Evolutionary conservation across 2,329 filamentous ascomycete species (phyloP).

Genomic region (Magnaporthiopsis incrustans): DNA sequence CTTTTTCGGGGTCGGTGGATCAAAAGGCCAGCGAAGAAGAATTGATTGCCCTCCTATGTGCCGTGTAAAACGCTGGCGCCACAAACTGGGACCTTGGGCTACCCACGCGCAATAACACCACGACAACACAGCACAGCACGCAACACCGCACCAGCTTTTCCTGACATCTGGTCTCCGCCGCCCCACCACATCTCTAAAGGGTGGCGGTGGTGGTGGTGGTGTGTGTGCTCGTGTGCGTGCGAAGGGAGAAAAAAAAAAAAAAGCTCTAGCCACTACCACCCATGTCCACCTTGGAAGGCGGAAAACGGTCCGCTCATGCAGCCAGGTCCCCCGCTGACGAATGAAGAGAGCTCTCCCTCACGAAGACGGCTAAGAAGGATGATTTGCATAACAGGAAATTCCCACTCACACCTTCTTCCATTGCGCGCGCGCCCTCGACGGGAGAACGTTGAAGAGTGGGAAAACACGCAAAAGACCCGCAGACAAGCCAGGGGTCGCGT

Average conservation of each 20-base stretch:
- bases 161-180: background rate
- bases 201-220: too few species aligned
- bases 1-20: background rate
- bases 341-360: slow-evolving; percentile 1
- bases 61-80: background rate
- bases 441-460: background rate
- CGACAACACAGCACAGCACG: background rate
- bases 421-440: background rate
- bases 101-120: background rate
- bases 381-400: slow-evolving; percentile 8
- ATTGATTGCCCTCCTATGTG: too few species aligned
- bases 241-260: too few species aligned
- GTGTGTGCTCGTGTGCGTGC: too few species aligned
- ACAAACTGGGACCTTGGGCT: background rate
- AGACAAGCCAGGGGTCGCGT: background rate
- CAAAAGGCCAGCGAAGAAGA: background rate
- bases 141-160: background rate
- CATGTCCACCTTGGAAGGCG: background rate
- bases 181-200: background rate
- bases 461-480: background rate
- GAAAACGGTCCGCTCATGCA: slow-evolving; percentile 10
- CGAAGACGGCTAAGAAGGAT: slow-evolving; percentile 1
- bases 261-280: background rate
- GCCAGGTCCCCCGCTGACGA: slow-evolving; percentile 2
- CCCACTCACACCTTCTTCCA: background rate